Evolutionary conservation across 768 basidiomycete genomes (phyloP), one percentile per base, ranked within the genome.

Genomic region (Pleurotus citrinopileatus): DNA sequence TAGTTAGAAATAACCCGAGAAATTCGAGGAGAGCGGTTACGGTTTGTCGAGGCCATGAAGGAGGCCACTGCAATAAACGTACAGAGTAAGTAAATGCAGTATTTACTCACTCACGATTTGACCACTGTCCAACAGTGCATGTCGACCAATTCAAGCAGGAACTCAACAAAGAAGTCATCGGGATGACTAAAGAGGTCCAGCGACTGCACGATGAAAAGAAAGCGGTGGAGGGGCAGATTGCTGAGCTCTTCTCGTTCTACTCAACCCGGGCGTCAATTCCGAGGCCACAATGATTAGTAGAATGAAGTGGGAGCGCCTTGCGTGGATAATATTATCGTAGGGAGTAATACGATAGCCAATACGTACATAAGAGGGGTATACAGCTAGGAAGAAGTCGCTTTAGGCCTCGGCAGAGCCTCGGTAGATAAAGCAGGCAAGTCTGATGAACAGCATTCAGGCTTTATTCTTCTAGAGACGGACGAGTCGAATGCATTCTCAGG

Each of bases 1-100:
- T 46, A 22, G 27, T 15, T 60, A 91, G 92, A 91, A 64, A 77
- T 95, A 19, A 86, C 86, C 2, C 78, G 81, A 53, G 93, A 94
- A 60, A 94, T 95, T 51, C 84, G 86, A 50, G 91, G 93, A 1
- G 92, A 94, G 68, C 71, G 91, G 43, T 69, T 94, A 52, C 77
- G 89, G 4, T 94, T 95, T 61, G 89, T 94, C 4, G 93, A 95
- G 61, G 91, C 93, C n/a, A 95, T 94, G 92, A 90, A 90, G 65
- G 89, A 93, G 60, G 93, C 91, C 1, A 95, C 93, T 0, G 82
- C 83, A 1, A 89, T 95, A 60, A 94, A 94, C 58, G 84, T 95
- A 2, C 86, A 90, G 66, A 73, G 90, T 88, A 67, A 64, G 72
- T 55, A 13, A 26, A 25, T 26, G 27, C 45, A 12, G 37, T 22